Conservation (phyloP, 306 rosid species). For the Aeschynomene evenia region DNA sequence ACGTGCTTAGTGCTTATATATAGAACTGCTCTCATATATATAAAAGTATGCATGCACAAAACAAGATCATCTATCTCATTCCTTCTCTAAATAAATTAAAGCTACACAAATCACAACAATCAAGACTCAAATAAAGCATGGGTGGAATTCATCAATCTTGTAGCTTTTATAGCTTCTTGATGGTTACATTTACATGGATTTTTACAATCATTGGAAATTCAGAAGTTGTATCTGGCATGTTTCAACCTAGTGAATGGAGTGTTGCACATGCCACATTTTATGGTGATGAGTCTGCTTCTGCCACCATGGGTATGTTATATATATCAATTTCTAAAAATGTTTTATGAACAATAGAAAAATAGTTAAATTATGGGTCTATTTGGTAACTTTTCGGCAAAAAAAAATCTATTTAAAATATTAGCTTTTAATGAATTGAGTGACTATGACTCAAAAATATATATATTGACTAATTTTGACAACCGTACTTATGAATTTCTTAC, state of each 20-base stretch:
- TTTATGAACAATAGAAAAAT: too few species aligned
- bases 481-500: too few species aligned
- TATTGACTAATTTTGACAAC: too few species aligned
- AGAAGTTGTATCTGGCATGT: slow-evolving; percentile 21
- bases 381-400: too few species aligned
- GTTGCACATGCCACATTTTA: slow-evolving; percentile 81
- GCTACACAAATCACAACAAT: too few species aligned
- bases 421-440: too few species aligned
- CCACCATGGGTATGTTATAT: slow-evolving; percentile 66
- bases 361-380: too few species aligned
- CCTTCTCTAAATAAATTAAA: background rate
- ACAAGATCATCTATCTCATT: slow-evolving; percentile 27
- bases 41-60: slow-evolving; percentile 28
- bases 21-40: too few species aligned
- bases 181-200: slow-evolving; percentile 33
- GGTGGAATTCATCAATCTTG: slow-evolving; percentile 35
- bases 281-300: slow-evolving; percentile 81
- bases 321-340: too few species aligned
- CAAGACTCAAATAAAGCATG: slow-evolving; percentile 43
- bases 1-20: slow-evolving; percentile 28
- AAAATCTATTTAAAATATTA: too few species aligned
- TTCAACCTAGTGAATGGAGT: slow-evolving; percentile 62
- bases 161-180: slow-evolving; percentile 28
- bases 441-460: too few species aligned
- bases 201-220: slow-evolving; percentile 31